phyloP scores from a whole-genome alignment of 2,329 filamentous ascomycete genomes.

The Aureobasidium sp. region DNA sequence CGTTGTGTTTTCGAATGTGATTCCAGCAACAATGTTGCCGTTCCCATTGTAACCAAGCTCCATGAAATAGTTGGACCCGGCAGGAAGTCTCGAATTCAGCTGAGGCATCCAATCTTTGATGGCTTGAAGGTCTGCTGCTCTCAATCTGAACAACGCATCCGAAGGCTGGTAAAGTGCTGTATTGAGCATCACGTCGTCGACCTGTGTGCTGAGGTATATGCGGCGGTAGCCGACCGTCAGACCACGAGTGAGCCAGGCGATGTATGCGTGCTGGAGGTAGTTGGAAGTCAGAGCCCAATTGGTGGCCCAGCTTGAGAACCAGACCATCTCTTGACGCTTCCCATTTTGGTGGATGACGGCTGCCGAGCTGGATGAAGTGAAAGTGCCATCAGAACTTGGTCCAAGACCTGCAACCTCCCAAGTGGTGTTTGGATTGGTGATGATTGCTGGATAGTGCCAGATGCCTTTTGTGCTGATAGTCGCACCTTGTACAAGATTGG shows the following conservation, averaged over 20 bases:
- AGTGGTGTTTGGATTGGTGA: constrained; percentile 60
- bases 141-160: constrained; percentile 57
- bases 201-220: constrained; percentile 61
- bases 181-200: constrained; percentile 69
- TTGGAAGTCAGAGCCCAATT: constrained; percentile 61
- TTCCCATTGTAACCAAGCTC: constrained; percentile 66
- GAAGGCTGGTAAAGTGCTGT: constrained; percentile 46
- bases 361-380: constrained; percentile 50
- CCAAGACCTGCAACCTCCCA: constrained; percentile 61
- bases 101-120: constrained; percentile 49
- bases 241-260: constrained; percentile 68
- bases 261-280: constrained; percentile 68
- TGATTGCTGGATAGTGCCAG: constrained; percentile 65
- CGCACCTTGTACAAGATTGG: constrained; percentile 54
- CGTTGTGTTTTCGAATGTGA: constrained; percentile 26
- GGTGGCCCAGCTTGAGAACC: constrained; percentile 62
- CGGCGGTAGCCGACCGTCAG: constrained; percentile 62
- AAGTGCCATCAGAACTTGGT: constrained; percentile 41
- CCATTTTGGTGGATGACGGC: constrained; percentile 67
- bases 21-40: constrained; percentile 51
- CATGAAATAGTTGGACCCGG: constrained; percentile 58
- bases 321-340: constrained; percentile 67
- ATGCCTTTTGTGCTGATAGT: constrained; percentile 56
- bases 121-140: constrained; percentile 51
- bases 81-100: constrained; percentile 54